phyloP scores from a whole-genome alignment of 2,329 filamentous ascomycete species.

The Aspergillus proliferans region DNA sequence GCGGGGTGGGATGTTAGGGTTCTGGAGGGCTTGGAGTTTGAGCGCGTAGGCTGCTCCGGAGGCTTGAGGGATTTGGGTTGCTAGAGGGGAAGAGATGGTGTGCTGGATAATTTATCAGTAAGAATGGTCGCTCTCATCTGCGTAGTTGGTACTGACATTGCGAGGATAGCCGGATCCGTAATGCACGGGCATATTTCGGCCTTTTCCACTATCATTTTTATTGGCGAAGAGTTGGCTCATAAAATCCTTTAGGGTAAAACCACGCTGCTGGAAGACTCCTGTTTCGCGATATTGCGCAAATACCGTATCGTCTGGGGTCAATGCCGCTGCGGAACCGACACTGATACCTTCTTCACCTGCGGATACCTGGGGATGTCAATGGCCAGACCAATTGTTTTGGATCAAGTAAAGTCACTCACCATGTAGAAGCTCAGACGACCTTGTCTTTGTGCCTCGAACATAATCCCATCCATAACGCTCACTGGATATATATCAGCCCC shows the following conservation, averaged over 20 bases:
- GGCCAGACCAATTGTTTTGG: slow-evolving; percentile 4
- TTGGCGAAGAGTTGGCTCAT: slow-evolving; percentile 96
- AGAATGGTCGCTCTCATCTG: not conserved
- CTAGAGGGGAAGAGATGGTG: slow-evolving; percentile 77
- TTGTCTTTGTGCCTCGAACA: slow-evolving; percentile 96
- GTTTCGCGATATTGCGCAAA: slow-evolving; percentile 95
- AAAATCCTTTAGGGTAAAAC: slow-evolving; percentile 79
- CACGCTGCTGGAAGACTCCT: slow-evolving; percentile 82
- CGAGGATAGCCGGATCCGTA: slow-evolving; percentile 81
- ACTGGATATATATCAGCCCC: slow-evolving; percentile 35
- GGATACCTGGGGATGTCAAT: slow-evolving; percentile 47
- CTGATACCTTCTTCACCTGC: slow-evolving; percentile 92
- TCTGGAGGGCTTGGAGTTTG: slow-evolving; percentile 69
- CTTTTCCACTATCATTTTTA: slow-evolving; percentile 67
- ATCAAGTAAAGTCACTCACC: slow-evolving; percentile 45
- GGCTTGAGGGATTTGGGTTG: slow-evolving; percentile 84
- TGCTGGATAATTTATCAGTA: slow-evolving; percentile 51
- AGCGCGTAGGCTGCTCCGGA: slow-evolving; percentile 81
- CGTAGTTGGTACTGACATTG: slow-evolving; percentile 52
- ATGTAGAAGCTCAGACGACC: slow-evolving; percentile 96
- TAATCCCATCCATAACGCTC: slow-evolving; percentile 89
- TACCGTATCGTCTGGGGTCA: slow-evolving; percentile 78
- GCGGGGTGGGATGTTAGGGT: slow-evolving; percentile 60
- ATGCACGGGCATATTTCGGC: slow-evolving; percentile 95
- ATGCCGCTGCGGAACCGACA: slow-evolving; percentile 76